These are phyloP conservation scores for Cornus florida DNA, from an alignment of 148 eudicot genomes.

Conservation along the genomic window DNA sequence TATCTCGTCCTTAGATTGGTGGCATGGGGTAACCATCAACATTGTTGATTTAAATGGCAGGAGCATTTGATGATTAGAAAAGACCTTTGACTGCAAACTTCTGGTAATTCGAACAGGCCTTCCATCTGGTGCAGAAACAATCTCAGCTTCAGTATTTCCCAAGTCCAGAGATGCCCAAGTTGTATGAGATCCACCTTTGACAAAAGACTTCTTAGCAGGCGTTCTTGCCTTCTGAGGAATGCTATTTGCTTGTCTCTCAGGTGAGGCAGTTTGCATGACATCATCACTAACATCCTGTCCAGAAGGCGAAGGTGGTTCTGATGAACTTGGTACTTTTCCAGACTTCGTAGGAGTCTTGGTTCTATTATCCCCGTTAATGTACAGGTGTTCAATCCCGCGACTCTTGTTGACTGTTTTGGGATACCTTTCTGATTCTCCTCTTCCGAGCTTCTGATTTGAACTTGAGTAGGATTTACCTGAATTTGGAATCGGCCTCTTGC, in stretches of 20 bases:
- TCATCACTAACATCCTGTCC: slow-evolving; percentile 41
- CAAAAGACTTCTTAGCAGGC: slow-evolving; percentile 12
- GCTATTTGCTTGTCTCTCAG: slow-evolving; percentile 27
- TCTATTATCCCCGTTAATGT: slow-evolving; percentile 21
- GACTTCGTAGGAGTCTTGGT: slow-evolving; percentile 15
- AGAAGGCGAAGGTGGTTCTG: slow-evolving; percentile 56
- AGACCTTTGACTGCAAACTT: slow-evolving; percentile 24
- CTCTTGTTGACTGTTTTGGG: slow-evolving; percentile 28
- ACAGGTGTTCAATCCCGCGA: slow-evolving; percentile 28
- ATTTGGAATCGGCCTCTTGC: slow-evolving; percentile 10
- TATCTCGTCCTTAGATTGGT: background rate
- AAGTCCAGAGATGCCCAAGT: slow-evolving; percentile 18
- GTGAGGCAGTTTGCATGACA: slow-evolving; percentile 23
- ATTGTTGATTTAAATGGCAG: background rate
- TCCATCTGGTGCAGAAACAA: slow-evolving; percentile 30
- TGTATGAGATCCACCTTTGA: slow-evolving; percentile 18
- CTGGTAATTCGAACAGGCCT: slow-evolving; percentile 19
- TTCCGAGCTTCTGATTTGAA: slow-evolving; percentile 19
- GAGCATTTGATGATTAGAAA: slow-evolving; percentile 5
- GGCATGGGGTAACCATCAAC: background rate
- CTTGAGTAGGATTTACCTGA: slow-evolving; percentile 28
- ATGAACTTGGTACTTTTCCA: slow-evolving; percentile 29
- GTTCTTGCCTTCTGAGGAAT: slow-evolving; percentile 18
- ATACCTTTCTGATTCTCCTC: slow-evolving; percentile 22
- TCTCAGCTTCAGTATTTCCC: slow-evolving; percentile 22